phyloP scores from a whole-genome alignment of 1,284 basidiomycete species.

The Cutaneotrichosporon cyanovorans region DNA sequence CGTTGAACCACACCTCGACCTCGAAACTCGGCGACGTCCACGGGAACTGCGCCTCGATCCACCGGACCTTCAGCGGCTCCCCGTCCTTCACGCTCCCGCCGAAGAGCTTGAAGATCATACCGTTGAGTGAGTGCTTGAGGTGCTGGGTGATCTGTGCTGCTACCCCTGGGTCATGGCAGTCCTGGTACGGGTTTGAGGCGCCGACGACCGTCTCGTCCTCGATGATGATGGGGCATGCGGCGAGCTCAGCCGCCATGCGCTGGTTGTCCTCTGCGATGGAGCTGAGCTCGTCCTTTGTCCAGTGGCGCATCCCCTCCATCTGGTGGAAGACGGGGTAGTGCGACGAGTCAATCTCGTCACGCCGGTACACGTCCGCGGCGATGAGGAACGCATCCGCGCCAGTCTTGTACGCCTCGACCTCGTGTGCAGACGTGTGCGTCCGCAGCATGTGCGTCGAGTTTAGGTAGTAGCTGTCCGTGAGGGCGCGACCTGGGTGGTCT shows the following conservation, averaged over 20 bases:
- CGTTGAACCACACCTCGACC: slow-evolving; percentile 93
- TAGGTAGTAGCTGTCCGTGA: slow-evolving; percentile 93
- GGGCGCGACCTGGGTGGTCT: slow-evolving; percentile 86
- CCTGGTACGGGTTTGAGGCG: slow-evolving; percentile 71
- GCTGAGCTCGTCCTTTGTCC: slow-evolving; percentile 47
- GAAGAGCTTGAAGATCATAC: slow-evolving; percentile 77
- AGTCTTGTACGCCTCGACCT: slow-evolving; percentile 78
- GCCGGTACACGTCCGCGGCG: slow-evolving; percentile 95
- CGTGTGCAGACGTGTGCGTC: slow-evolving; percentile 96
- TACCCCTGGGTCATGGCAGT: slow-evolving; percentile 61
- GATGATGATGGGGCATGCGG: slow-evolving; percentile 67
- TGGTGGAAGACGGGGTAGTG: slow-evolving; percentile 99
- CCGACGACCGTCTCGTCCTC: slow-evolving; percentile 74
- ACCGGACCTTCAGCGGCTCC: slow-evolving; percentile 73
- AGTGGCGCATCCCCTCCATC: slow-evolving; percentile 89
- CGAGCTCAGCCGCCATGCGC: slow-evolving; percentile 56
- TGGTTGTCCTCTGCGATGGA: slow-evolving; percentile 45
- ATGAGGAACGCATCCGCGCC: slow-evolving; percentile 80
- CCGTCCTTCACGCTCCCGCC: slow-evolving; percentile 51
- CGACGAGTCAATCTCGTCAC: slow-evolving; percentile 94
- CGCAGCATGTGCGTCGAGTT: slow-evolving; percentile 85
- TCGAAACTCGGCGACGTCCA: slow-evolving; percentile 97
- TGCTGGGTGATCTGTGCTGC: slow-evolving; percentile 70
- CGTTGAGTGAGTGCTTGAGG: slow-evolving; percentile 86
- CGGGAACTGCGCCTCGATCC: slow-evolving; percentile 98